Evolutionary conservation across 1,139 yeast genomes (phyloP), one percentile per base, ranked within the genome.

Genomic region (Diutina scorzettiae): DNA sequence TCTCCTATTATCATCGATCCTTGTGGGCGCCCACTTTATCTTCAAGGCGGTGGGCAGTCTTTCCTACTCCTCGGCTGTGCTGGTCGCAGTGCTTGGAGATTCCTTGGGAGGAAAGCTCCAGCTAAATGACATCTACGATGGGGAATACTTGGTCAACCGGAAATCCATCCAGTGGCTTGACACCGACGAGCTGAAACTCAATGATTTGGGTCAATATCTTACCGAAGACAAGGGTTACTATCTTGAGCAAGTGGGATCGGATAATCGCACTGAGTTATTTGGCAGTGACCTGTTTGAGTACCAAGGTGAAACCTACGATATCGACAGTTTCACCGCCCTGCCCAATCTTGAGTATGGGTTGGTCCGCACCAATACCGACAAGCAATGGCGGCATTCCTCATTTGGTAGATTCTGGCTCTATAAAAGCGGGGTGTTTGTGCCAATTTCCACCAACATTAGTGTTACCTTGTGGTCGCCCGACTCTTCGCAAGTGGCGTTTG

Each of bases 131-230:
- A n/a, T n/a, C n/a, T n/a, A n/a, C n/a, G 71, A 70, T 41, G 73
- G 73, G 2, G 62, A 70, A 2, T 80, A 80, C 48, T 46, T 53
- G 0, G 78, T 86, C 0, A 58, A 60, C 20, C 59, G 52, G 43
- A 70, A 71, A 46, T 58, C 67, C n/a, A 61, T 81, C 19, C 87
- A 81, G 53, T 81, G 91, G 91, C 72, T 81, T 41, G 63, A 63
- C 41, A 73, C 73, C 17, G 74, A 78, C 1, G 64, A 63, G 34
- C 59, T 70, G 1, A 46, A 57, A 41, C 46, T 54, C 21, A 56
- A 69, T 46, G 81, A 75, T 50, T 63, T 67, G 45, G 82, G 81
- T n/a, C 73, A 78, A 11, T 76, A 70, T 50, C 66, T 76, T 28
- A 62, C 72, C 20, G 53, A 52, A 8, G 54, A 46, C 5, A 51